A percentile compares a stretch with the other conserved stretches of the same genome.
Conservation (phyloP, 2,329 filamentous ascomycete genomes). For the Stachybotrys echinatus region DNA sequence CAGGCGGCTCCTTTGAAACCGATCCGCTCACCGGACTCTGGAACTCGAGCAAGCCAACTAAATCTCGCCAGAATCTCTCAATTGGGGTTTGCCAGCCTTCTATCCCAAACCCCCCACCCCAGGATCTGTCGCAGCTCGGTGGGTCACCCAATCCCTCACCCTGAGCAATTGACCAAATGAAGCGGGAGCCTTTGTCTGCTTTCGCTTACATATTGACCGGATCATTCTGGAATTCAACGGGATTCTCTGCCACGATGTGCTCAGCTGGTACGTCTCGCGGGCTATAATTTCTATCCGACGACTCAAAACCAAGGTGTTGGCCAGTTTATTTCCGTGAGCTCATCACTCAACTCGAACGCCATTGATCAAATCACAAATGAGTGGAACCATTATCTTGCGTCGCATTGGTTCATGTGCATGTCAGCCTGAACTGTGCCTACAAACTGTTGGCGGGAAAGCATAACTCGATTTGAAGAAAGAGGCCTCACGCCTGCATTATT, state of each 20-base stretch:
- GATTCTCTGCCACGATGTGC: no score
- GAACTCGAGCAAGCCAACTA: slow-evolving; percentile 11
- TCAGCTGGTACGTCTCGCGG: no score
- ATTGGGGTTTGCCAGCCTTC: not conserved
- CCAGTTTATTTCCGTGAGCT: no score
- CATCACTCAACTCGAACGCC: no score
- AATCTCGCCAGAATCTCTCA: not conserved
- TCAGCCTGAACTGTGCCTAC: no score
- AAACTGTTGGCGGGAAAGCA: no score
- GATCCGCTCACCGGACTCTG: slow-evolving; percentile 21
- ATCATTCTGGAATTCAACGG: not conserved
- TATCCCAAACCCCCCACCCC: not conserved
- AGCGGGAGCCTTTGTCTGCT: not conserved
- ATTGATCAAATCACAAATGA: no score
- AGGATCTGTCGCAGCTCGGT: not conserved
- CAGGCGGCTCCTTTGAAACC: slow-evolving; percentile 1
- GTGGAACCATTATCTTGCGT: no score
- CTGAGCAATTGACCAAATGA: not conserved
- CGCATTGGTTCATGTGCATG: no score
- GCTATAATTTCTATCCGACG: no score
- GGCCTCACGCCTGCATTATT: not conserved
- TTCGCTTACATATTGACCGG: not conserved
- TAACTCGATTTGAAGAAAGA: no score
- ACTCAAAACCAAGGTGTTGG: no score
- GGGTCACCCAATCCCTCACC: not conserved